Conservation (phyloP, 805 yeast species). For the Saturnispora zaruensis region DNA sequence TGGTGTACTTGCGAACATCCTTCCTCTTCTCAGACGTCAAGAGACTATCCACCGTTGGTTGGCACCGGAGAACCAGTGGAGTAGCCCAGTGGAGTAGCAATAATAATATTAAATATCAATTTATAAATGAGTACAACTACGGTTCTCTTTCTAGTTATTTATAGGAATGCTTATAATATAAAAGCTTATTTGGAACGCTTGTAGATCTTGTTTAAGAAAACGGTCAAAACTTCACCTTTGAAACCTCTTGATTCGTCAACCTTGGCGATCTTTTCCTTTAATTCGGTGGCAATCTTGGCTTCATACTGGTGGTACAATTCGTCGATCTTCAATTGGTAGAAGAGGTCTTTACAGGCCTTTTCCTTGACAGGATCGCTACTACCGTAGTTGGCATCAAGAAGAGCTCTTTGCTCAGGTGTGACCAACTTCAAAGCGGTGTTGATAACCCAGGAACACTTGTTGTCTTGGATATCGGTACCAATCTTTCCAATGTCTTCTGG, state of each 20-base stretch:
- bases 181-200: conserved; percentile 69
- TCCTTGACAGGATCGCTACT: conserved; percentile 64
- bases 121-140: neutral
- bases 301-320: conserved; percentile 72
- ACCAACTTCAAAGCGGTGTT: conserved; percentile 83
- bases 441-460: conserved; percentile 96
- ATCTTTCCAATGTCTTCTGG: conserved; percentile 97
- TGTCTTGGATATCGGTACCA: conserved; percentile 97
- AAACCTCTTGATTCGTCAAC: conserved; percentile 92
- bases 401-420: conserved; percentile 68
- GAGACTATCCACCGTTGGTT: conserved; percentile 31
- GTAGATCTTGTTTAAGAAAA: conserved; percentile 84
- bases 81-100: neutral
- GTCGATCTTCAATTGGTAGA: conserved; percentile 64
- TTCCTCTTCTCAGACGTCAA: conserved; percentile 19
- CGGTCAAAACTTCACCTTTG: conserved; percentile 74
- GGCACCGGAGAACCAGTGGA: conserved; percentile 24
- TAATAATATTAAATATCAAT: neutral
- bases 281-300: conserved; percentile 59
- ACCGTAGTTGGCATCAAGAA: conserved; percentile 87
- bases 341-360: conserved; percentile 60
- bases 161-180: neutral
- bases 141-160: neutral
- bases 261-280: conserved; percentile 54
- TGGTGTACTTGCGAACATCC: conserved; percentile 32